phyloP scores from a whole-genome alignment of 768 basidiomycete species.

The Mycena polygramma region DNA sequence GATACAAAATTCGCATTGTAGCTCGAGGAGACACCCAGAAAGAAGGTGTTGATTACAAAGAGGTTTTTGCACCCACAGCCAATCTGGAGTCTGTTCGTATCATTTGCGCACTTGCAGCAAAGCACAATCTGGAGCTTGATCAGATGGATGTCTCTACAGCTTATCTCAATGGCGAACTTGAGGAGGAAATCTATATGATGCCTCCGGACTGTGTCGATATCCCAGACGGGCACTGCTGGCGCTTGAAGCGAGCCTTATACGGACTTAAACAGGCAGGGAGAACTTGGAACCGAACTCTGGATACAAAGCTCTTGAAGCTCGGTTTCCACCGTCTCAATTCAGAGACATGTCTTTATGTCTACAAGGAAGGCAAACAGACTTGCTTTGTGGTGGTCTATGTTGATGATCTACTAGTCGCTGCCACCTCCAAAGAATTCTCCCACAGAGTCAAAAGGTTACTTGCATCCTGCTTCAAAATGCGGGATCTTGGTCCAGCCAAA shows the following conservation, averaged over 20 bases:
- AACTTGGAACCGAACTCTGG: too few species aligned
- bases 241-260: conserved; percentile 3
- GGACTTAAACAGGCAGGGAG: conserved; percentile 12
- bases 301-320: too few species aligned
- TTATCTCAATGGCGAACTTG: conserved; percentile 6
- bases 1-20: conserved; percentile 17
- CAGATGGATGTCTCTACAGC: conserved; percentile 18
- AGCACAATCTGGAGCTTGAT: conserved; percentile 4
- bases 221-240: neutral
- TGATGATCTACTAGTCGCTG: too few species aligned
- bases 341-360: too few species aligned
- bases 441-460: neutral
- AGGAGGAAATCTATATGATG: neutral
- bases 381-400: too few species aligned
- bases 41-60: conserved; percentile 12
- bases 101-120: too few species aligned
- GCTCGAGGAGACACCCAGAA: neutral
- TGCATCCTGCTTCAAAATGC: conserved; percentile 7
- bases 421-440: too few species aligned
- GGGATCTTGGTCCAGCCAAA: neutral
- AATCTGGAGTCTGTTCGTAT: conserved; percentile 2
- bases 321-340: too few species aligned
- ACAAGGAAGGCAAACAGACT: too few species aligned
- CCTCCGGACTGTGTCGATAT: too few species aligned
- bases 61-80: conserved; percentile 9